Base-by-base conservation (phyloP, 306 rosid genomes). In the Quercus cerris region DNA sequence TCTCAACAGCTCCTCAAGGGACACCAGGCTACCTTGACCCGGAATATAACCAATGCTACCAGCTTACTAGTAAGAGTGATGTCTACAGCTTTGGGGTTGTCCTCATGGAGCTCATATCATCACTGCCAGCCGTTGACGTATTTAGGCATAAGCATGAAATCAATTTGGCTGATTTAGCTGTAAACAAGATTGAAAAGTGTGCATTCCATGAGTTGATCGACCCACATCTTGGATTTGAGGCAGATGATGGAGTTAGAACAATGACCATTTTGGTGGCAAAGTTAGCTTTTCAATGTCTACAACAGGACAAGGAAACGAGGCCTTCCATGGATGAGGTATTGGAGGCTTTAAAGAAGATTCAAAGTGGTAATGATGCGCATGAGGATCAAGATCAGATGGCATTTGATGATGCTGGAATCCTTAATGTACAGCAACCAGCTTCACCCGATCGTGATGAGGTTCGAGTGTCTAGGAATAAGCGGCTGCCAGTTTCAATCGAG, bases 1-100 rank as follows among this genome's bases (percentile, higher is more conserved):
- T 87, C 67, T 94, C 97, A 58, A 91, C 95, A 19, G 84, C 91
- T 70, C 97, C 98, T 55, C 97, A 90, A 62, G 98, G 98, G 35
- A 88, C 91, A 7, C 98, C 92, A 1, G 95, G 97, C 2, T 90
- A 91, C 55, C 83, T 33, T 33, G 38, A 33, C 38, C 38, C 38
- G 6, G 38, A 33, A 33, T 33, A 33, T 33, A 0, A 1, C 38
- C 38, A 33, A 33, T 33, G 38, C 6, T 33, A 33, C 38, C 38
- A 33, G 38, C 38, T 33, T 33, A 33, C 38, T 33, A 33, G 38
- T 33, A 33, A 33, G 38, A 33, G 38, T 33, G 38, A 33, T 33
- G 38, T 33, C 6, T 33, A 33, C 38, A 33, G 38, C 38, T 33
- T 33, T 33, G 38, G 38, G 38, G 38, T 33, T 33, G 38, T 33